Evolutionary conservation across 305 asterid species (phyloP), one percentile per base, ranked within the genome.

Genomic region (Fraxinus velutina): DNA sequence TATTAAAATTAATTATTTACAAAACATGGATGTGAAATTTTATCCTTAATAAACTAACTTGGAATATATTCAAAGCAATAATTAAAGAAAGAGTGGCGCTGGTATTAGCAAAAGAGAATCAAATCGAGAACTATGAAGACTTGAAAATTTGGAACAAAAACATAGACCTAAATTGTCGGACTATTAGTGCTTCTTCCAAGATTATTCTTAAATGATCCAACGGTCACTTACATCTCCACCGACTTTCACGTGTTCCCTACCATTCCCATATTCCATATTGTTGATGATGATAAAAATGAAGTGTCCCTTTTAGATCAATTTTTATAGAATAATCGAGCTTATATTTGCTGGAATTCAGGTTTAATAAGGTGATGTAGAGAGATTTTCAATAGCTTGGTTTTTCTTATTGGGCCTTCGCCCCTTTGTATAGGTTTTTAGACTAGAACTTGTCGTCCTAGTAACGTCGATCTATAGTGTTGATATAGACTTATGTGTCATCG

Each of bases 151-250:
- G 24, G 64, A 52, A 52, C 74, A 70, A 30, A 9, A 72, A 47
- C 50, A 79, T 29, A 32, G 33, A 44, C 52, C 47, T 66, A 27
- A 66, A 66, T 29, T 27, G 29, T 66, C 29, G 50, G 73, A 79
- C 52, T 29, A 44, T 5, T 5, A 10, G 10, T 36, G 75, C 47
- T 78, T 22, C 34, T n/a, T 37, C 32, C 3, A 76, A 27, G 21
- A 77, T 13, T 13, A 79, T 83, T 78, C 79, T 76, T 81, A 84
- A 86, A 76, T 79, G 77, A 34, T 76, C 37, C 50, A 85, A 79
- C 85, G 85, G 82, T 86, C 85, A 60, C 73, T 86, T 76, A 42
- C 60, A 52, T 52, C 62, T 52, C 6, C 1, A 4, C 21, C 6
- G 21, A 50, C 60, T 50, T 50, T 50, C 64, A 52, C 9, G 22